These are phyloP conservation scores for Carex cristatella DNA, from an alignment of 176 grass and related monocot genomes.

Conservation along the genomic window DNA sequence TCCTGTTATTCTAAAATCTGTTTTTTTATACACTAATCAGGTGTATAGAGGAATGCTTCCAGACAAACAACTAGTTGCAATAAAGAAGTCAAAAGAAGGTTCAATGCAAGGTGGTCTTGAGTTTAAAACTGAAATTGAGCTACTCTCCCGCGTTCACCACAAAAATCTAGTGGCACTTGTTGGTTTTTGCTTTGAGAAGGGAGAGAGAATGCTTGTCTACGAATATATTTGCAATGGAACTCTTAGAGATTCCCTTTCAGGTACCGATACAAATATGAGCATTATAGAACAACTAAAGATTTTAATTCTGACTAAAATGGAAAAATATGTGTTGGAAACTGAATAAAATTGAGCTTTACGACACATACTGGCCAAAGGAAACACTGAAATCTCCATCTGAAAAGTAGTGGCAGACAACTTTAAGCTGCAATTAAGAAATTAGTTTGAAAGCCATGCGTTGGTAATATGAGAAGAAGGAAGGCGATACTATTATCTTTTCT, in stretches of 20 bases:
- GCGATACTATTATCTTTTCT: neutral
- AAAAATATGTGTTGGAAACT: neutral
- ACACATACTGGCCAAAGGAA: too few species aligned
- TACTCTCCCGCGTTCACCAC: slow-evolving; percentile 88
- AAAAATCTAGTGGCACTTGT: slow-evolving; percentile 75
- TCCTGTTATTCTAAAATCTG: neutral
- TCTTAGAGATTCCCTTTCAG: slow-evolving; percentile 68
- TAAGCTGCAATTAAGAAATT: neutral
- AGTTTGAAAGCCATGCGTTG: neutral
- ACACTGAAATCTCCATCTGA: too few species aligned
- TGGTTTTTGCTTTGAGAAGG: slow-evolving; percentile 92
- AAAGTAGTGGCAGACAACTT: too few species aligned
- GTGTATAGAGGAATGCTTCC: slow-evolving; percentile 75
- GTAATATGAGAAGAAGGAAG: neutral
- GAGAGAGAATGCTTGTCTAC: slow-evolving; percentile 80
- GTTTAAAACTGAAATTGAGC: slow-evolving; percentile 92
- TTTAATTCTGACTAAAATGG: neutral
- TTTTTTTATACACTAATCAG: slow-evolving; percentile 29
- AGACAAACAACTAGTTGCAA: slow-evolving; percentile 59
- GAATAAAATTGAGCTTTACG: too few species aligned
- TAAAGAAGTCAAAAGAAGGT: slow-evolving; percentile 81
- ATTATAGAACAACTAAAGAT: neutral
- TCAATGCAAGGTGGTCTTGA: slow-evolving; percentile 82
- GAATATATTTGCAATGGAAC: slow-evolving; percentile 73
- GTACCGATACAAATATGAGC: slow-evolving; percentile 26